These are phyloP conservation scores for Arthroderma sp. DNA, from an alignment of 2,329 filamentous ascomycete genomes.

Conservation along the genomic window DNA sequence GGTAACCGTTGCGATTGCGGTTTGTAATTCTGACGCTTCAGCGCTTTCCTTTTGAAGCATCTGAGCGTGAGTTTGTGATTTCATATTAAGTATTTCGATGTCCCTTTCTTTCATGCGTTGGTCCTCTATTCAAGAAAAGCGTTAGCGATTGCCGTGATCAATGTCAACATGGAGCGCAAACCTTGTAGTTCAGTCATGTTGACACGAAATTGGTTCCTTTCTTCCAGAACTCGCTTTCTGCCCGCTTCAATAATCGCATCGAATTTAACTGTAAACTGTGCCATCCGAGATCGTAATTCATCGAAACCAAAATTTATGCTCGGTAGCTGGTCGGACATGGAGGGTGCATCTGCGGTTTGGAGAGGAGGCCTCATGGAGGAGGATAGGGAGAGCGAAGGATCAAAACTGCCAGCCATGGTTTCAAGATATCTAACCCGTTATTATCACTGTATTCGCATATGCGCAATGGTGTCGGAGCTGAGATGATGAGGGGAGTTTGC, in stretches of 20 bases:
- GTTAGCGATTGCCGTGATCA: neutral
- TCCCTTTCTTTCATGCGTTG: constrained; percentile 78
- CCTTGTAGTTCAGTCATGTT: constrained; percentile 82
- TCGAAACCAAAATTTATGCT: constrained; percentile 94
- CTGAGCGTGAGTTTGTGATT: constrained; percentile 42
- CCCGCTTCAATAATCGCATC: constrained; percentile 90
- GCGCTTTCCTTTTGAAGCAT: constrained; percentile 45
- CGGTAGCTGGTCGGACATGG: constrained; percentile 58
- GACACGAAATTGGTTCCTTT: constrained; percentile 86
- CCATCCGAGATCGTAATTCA: constrained; percentile 87
- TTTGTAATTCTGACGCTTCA: constrained; percentile 51
- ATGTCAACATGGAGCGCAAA: constrained; percentile 27
- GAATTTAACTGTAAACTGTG: constrained; percentile 77
- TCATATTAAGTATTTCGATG: constrained; percentile 59
- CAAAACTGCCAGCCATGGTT: constrained; percentile 29
- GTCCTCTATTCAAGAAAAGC: constrained; percentile 51
- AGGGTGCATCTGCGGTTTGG: constrained; percentile 39
- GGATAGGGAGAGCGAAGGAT: constrained; percentile 42
- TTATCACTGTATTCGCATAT: too few species aligned
- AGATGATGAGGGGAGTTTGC: neutral
- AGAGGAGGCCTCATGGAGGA: constrained; percentile 39
- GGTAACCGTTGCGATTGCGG: constrained; percentile 44
- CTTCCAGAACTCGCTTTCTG: constrained; percentile 76
- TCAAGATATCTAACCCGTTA: neutral
- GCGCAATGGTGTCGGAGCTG: too few species aligned